Percentiles rank a stretch among this genome's conserved stretches.
Conservation (phyloP, 768 basidiomycete genomes). For the Neoboletus brunneissimus region DNA sequence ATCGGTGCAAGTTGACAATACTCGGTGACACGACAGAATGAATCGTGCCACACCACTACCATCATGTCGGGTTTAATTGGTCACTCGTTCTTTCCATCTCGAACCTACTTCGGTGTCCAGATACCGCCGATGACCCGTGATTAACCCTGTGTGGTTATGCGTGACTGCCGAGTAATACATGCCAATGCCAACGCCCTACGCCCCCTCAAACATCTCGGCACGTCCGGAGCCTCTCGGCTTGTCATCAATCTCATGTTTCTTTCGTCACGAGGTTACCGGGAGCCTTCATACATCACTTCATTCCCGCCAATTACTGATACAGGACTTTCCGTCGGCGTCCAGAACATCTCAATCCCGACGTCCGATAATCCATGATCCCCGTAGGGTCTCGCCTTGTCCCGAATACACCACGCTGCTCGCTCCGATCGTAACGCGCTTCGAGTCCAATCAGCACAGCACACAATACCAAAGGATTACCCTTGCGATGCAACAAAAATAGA, state of each 20-base stretch:
- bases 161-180: not conserved
- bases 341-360: not conserved
- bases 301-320: not conserved
- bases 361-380: not conserved
- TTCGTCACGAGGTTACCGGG: not conserved
- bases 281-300: not conserved
- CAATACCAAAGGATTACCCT: not conserved
- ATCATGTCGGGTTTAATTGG: not conserved
- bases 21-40: conserved; percentile 1
- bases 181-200: conserved; percentile 1
- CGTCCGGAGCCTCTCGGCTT: not conserved
- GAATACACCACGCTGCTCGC: not conserved
- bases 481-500: not conserved
- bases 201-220: conserved; percentile 8
- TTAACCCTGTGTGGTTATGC: not conserved
- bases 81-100: not conserved
- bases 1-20: conserved; percentile 7
- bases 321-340: not conserved
- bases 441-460: not conserved
- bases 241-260: not conserved
- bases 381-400: conserved; percentile 6
- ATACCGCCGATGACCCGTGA: not conserved
- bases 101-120: not conserved
- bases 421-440: not conserved
- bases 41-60: not conserved